Conservation (phyloP, 306 rosid species). For the Quercus rubra region DNA sequence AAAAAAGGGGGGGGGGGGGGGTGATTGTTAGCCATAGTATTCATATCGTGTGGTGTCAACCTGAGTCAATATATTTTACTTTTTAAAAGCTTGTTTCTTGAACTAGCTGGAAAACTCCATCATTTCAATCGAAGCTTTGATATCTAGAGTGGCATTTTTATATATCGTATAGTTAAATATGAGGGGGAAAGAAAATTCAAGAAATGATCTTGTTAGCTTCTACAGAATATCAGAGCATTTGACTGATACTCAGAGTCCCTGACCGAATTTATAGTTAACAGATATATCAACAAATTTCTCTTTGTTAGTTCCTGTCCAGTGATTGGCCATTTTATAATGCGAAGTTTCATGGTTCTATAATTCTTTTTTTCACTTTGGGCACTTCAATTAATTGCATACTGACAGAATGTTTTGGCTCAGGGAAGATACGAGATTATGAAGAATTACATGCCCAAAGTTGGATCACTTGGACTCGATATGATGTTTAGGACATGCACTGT, state of each 20-base stretch:
- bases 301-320: background rate
- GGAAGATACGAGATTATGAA: constrained; percentile 91
- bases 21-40: too few species aligned
- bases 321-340: background rate
- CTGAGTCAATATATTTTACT: background rate
- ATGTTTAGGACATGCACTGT: constrained; percentile 99
- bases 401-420: constrained; percentile 49
- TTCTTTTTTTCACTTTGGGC: constrained; percentile 3
- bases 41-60: background rate
- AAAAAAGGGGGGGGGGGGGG: too few species aligned
- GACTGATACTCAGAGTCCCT: constrained; percentile 2
- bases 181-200: background rate
- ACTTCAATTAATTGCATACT: constrained; percentile 28
- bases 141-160: background rate
- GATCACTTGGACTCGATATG: constrained; percentile 96
- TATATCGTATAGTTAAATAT: background rate
- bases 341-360: background rate
- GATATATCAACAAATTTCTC: background rate
- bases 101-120: background rate
- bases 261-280: background rate
- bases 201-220: background rate
- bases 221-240: background rate
- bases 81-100: background rate
- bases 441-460: constrained; percentile 97
- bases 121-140: background rate